Evolutionary conservation across 2,329 filamentous ascomycete species (phyloP), one percentile per base, ranked within the genome.

Genomic region (Pseudogymnoascus sp.): DNA sequence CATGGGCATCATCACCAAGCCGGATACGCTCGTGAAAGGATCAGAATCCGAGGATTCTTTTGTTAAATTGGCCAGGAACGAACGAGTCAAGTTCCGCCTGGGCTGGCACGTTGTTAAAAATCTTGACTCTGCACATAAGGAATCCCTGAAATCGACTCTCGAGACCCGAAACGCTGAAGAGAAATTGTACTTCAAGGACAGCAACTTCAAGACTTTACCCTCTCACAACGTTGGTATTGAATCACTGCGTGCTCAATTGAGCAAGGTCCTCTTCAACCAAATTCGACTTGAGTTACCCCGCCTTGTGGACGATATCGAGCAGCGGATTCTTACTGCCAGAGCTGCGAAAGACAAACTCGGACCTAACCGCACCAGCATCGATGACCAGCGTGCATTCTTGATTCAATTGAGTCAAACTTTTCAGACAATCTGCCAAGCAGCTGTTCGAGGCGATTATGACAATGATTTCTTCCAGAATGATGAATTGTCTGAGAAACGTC

Each of bases 31-130:
- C 6, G 45, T 31, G 5, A 65, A 61, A 0, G 74, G 74, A 0
- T 78, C 78, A 0, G 75, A 72, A 1, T 74, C 70, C 16, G 77
- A 81, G 64, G 62, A 63, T 0, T 60, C 70, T 3, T 81, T 75
- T 54, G 40, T 78, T 1, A 71, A 73, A 0, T 71, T 82, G 0
- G 79, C 78, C 0, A 71, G 72, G 59, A 81, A 82, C 61, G 68
- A 74, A 2, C 75, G 81, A 12, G 74, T 80, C 0, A 69, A 76
- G 2, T 78, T 83, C 21, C 70, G 73, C 0, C 77, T 82, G 0
- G 80, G 81, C 0, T 84, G 81, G 79, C 80, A 83, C 51, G 77
- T 82, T 1, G 70, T 83, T 1, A 75, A 73, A 39, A 82, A 81
- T 66, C 70, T 75, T 2, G 73, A 75, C 62, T 78, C 71, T 11